These are phyloP conservation scores for Schizopora paradoxa DNA, from an alignment of 1,284 basidiomycete genomes.

Conservation along the genomic window DNA sequence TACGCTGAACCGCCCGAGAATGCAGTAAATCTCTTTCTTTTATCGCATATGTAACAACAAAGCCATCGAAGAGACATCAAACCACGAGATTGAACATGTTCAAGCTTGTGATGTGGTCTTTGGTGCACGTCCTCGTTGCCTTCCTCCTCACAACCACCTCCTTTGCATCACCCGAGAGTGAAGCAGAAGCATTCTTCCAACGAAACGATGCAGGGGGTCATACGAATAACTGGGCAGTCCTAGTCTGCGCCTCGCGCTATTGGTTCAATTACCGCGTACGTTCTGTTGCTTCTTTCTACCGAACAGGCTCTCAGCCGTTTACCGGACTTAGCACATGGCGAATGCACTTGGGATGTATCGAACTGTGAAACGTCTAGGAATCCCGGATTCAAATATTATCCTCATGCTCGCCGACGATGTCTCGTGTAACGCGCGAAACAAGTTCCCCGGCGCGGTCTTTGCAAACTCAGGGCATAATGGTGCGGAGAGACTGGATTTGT, in stretches of 20 bases:
- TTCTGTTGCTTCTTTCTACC: constrained; percentile 17
- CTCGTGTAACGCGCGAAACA: constrained; percentile 91
- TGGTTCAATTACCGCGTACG: constrained; percentile 98
- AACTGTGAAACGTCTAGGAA: constrained; percentile 95
- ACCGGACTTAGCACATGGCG: constrained; percentile 80
- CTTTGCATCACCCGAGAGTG: background rate
- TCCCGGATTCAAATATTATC: constrained; percentile 97
- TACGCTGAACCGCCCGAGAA: too few species aligned
- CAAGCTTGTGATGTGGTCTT: too few species aligned
- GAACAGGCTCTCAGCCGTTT: constrained; percentile 6
- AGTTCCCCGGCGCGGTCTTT: constrained; percentile 89
- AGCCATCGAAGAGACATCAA: too few species aligned
- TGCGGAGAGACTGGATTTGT: constrained; percentile 86
- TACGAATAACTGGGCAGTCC: constrained; percentile 98
- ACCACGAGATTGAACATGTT: too few species aligned
- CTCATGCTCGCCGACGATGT: constrained; percentile 98
- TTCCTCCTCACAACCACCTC: too few species aligned
- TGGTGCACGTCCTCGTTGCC: too few species aligned
- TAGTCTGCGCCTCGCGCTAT: constrained; percentile 90
- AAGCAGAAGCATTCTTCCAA: background rate
- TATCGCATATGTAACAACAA: too few species aligned
- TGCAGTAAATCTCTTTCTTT: too few species aligned
- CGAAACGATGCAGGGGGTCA: constrained; percentile 38
- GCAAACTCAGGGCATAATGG: constrained; percentile 72
- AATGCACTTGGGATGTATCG: constrained; percentile 99